phyloP scores from a whole-genome alignment of 1,139 yeast genomes.

The Taphrina wiesneri region DNA sequence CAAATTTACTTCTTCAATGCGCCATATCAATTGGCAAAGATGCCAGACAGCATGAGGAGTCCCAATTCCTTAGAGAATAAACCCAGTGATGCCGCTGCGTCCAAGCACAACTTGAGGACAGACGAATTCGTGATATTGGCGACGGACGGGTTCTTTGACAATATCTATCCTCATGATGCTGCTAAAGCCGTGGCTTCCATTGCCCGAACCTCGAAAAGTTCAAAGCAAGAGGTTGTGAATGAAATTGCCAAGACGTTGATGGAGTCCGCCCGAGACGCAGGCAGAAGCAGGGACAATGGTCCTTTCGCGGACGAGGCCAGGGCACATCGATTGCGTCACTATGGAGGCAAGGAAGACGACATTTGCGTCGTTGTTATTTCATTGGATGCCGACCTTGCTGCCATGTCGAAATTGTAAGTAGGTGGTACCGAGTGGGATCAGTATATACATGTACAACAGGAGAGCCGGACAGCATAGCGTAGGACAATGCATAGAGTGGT shows the following conservation, averaged over 20 bases:
- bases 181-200: constrained; percentile 48
- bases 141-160: constrained; percentile 93
- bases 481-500: background rate
- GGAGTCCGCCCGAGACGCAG: constrained; percentile 11
- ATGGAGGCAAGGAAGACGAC: constrained; percentile 34
- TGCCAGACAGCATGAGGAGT: constrained; percentile 64
- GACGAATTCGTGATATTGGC: constrained; percentile 81
- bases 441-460: background rate
- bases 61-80: constrained; percentile 57
- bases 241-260: constrained; percentile 12
- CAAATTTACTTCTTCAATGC: constrained; percentile 87
- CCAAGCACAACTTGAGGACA: constrained; percentile 51
- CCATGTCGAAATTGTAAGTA: background rate
- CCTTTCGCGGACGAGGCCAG: constrained; percentile 31
- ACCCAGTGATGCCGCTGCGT: constrained; percentile 53
- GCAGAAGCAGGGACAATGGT: constrained; percentile 12
- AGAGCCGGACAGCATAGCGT: no score
- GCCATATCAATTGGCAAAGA: constrained; percentile 84
- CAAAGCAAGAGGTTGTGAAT: constrained; percentile 3
- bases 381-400: background rate
- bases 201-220: background rate
- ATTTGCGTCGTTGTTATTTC: constrained; percentile 22
- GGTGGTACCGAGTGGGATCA: background rate
- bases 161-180: constrained; percentile 72
- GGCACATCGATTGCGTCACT: constrained; percentile 22